These are phyloP conservation scores for Protea cynaroides DNA, from an alignment of 164 flowering plant species.

Conservation along the genomic window DNA sequence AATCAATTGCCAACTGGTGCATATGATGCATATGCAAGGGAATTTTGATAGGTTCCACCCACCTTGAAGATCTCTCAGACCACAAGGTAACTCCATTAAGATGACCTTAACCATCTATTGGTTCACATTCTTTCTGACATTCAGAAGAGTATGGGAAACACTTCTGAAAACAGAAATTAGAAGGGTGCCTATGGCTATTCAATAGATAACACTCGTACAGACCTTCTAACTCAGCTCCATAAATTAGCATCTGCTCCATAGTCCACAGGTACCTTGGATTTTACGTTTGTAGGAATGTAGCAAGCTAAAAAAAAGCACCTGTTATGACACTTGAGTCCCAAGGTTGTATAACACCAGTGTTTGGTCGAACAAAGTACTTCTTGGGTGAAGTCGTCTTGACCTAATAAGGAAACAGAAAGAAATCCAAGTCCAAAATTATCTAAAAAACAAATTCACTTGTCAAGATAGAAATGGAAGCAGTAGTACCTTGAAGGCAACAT, in stretches of 20 bases:
- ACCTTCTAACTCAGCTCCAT: too few relatives aligned
- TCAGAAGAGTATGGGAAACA: too few relatives aligned
- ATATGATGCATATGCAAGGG: conserved; percentile 1
- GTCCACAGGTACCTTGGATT: too few relatives aligned
- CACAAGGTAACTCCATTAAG: background rate
- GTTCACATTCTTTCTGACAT: too few relatives aligned
- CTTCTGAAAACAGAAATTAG: too few relatives aligned
- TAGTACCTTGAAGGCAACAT: conserved; percentile 92
- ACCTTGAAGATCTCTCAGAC: background rate
- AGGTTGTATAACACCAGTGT: conserved; percentile 77
- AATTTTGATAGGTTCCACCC: too few relatives aligned
- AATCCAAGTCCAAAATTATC: background rate
- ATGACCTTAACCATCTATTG: background rate
- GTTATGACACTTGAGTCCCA: conserved; percentile 78
- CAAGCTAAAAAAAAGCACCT: conserved; percentile 41
- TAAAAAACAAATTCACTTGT: background rate
- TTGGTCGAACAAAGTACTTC: conserved; percentile 92
- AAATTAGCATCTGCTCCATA: too few relatives aligned
- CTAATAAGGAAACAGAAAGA: conserved; percentile 24
- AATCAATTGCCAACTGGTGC: background rate
- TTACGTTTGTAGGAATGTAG: background rate
- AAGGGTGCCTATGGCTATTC: too few relatives aligned
- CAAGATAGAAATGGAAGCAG: background rate
- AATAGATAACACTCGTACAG: too few relatives aligned
- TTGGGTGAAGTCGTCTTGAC: conserved; percentile 94